Evolutionary conservation across 768 basidiomycete species (phyloP).

Genomic region (Panaeolus cyanescens): DNA sequence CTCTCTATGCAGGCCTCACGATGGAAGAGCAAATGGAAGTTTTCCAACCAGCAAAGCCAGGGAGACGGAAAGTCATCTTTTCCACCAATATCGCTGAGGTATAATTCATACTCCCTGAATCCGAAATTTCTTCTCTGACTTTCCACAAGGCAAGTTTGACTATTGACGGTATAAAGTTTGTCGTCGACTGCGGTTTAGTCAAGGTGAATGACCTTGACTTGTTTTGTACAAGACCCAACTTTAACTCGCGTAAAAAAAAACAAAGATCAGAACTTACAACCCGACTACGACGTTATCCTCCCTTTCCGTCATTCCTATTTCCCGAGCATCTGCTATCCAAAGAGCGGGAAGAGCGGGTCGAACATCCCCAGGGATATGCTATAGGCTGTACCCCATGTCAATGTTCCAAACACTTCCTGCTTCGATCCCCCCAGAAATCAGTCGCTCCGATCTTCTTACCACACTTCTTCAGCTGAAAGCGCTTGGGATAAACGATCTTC

Average conservation of each 20-base stretch:
- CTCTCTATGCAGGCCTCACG: constrained; percentile 88
- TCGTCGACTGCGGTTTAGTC: constrained; percentile 93
- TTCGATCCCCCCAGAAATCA: constrained; percentile 87
- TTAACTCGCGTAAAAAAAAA: neutral
- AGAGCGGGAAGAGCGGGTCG: constrained; percentile 94
- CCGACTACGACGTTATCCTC: constrained; percentile 84
- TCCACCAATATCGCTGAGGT: constrained; percentile 97
- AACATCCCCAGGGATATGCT: constrained; percentile 90
- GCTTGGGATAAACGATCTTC: constrained; percentile 91
- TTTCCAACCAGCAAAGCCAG: constrained; percentile 76
- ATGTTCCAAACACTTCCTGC: constrained; percentile 60
- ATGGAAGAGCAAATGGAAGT: constrained; percentile 87
- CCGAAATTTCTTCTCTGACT: neutral
- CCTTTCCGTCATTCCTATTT: constrained; percentile 80
- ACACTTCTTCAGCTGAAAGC: constrained; percentile 94
- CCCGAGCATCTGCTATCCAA: constrained; percentile 88
- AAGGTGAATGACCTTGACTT: constrained; percentile 65
- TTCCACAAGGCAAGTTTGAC: constrained; percentile 83
- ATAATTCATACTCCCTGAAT: constrained; percentile 7
- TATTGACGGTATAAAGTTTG: constrained; percentile 93
- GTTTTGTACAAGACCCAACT: neutral
- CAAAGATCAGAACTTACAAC: constrained; percentile 87
- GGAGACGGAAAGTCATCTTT: constrained; percentile 86
- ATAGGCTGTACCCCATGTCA: constrained; percentile 80
- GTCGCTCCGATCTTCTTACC: constrained; percentile 86